These are phyloP conservation scores for Allantophomopsis lycopodina DNA, from an alignment of 2,329 filamentous ascomycete genomes.

Conservation along the genomic window DNA sequence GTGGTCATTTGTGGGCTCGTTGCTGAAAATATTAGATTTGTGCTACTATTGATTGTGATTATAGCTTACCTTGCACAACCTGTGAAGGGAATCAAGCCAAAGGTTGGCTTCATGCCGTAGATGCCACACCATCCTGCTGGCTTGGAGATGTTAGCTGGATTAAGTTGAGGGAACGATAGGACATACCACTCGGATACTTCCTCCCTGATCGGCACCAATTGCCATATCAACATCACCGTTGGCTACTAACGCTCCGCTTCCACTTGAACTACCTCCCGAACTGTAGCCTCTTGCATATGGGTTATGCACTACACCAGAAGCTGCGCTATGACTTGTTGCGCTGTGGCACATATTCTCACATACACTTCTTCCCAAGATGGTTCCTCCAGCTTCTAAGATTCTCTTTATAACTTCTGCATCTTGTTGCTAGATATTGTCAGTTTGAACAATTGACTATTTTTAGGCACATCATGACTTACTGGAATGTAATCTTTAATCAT, in stretches of 20 bases:
- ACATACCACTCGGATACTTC: constrained; percentile 27
- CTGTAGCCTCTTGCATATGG: constrained; percentile 29
- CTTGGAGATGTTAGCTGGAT: constrained; percentile 39
- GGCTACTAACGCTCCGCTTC: constrained; percentile 30
- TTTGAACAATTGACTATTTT: too few species aligned
- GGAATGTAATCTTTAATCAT: constrained; percentile 28
- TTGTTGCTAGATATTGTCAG: too few species aligned
- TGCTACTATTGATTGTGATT: too few species aligned
- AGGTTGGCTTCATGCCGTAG: constrained; percentile 12
- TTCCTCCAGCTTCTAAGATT: not conserved
- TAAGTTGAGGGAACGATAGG: constrained; percentile 56
- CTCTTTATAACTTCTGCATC: not conserved
- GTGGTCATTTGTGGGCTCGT: constrained; percentile 34
- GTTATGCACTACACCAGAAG: constrained; percentile 31
- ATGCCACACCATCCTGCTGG: constrained; percentile 38
- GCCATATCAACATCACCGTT: constrained; percentile 32
- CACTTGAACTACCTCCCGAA: constrained; percentile 33
- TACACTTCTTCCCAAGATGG: constrained; percentile 11
- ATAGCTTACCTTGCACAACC: constrained; percentile 1
- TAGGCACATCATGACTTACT: constrained; percentile 23
- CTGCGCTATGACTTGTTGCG: constrained; percentile 30
- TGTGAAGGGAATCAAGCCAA: constrained; percentile 4
- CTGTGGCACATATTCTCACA: constrained; percentile 40
- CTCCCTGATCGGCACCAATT: constrained; percentile 22
- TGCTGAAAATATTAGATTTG: constrained; percentile 5